phyloP scores from a whole-genome alignment of 192 early-diverging fungal species.

The Glomus cerebriforme region DNA sequence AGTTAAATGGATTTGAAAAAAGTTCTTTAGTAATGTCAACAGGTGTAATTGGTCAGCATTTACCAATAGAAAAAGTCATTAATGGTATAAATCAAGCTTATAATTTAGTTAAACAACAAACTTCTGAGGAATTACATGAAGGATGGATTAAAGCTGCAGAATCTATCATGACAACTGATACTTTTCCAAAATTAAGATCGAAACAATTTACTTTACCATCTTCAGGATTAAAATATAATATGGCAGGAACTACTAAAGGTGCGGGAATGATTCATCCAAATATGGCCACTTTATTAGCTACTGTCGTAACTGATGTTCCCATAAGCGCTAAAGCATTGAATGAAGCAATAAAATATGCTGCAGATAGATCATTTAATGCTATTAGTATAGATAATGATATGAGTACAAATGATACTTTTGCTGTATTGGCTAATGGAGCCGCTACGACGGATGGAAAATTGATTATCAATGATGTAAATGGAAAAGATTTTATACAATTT shows the following conservation, averaged over 20 bases:
- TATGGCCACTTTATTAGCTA: constrained; percentile 93
- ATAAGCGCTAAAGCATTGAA: constrained; percentile 67
- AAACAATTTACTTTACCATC: constrained; percentile 51
- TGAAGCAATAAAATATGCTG: constrained; percentile 75
- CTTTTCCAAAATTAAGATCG: constrained; percentile 91
- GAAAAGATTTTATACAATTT: constrained; percentile 68
- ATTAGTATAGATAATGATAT: constrained; percentile 96
- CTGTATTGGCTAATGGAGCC: constrained; percentile 86
- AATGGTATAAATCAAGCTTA: constrained; percentile 58
- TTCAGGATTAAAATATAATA: constrained; percentile 57
- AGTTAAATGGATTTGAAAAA: constrained; percentile 44
- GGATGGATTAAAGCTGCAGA: constrained; percentile 81
- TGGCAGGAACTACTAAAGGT: constrained; percentile 96
- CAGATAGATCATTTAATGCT: constrained; percentile 92
- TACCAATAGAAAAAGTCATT: constrained; percentile 82
- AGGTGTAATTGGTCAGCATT: constrained; percentile 92
- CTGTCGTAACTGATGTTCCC: constrained; percentile 82
- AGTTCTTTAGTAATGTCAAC: constrained; percentile 89
- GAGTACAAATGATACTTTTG: constrained; percentile 94
- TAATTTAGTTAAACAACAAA: constrained; percentile 21
- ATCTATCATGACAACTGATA: constrained; percentile 97
- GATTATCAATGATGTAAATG: constrained; percentile 44
- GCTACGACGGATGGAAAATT: constrained; percentile 40
- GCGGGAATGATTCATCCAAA: constrained; percentile 99
- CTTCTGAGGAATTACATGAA: constrained; percentile 57